These are phyloP conservation scores for Globisporangium camurandrum DNA, from an alignment of 352 stramenopile species.

Conservation along the genomic window DNA sequence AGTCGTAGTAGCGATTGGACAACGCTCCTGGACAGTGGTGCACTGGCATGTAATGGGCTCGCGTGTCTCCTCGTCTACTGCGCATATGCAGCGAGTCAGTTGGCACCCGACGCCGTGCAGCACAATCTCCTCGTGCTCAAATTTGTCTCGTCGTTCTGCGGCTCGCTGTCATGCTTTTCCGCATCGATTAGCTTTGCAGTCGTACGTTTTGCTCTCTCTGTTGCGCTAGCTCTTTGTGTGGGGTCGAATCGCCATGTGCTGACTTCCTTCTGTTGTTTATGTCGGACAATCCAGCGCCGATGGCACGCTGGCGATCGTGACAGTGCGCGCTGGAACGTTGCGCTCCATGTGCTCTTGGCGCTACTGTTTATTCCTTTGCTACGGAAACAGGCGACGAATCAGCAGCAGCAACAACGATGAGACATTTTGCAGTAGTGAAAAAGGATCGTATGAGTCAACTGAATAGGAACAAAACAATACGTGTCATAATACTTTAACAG, in stretches of 20 bases:
- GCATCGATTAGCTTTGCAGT: conserved; percentile 41
- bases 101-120: conserved; percentile 27
- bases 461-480: not conserved
- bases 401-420: conserved; percentile 15
- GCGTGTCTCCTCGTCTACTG: conserved; percentile 36
- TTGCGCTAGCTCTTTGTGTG: not conserved
- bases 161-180: conserved; percentile 61
- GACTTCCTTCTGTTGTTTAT: conserved; percentile 1
- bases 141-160: conserved; percentile 76
- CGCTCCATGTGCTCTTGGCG: conserved; percentile 32
- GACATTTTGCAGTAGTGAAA: too few species aligned
- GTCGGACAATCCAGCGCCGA: conserved; percentile 20
- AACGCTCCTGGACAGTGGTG: conserved; percentile 46
- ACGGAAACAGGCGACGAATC: conserved; percentile 53
- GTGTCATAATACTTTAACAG: not conserved
- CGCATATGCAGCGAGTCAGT: conserved; percentile 41
- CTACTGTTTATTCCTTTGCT: conserved; percentile 57
- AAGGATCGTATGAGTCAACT: not conserved
- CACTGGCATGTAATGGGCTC: conserved; percentile 46
- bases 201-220: conserved; percentile 15
- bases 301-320: conserved; percentile 35
- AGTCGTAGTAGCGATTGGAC: not conserved
- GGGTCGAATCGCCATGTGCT: not conserved
- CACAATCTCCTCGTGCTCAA: conserved; percentile 61
- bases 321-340: conserved; percentile 43